phyloP scores from a whole-genome alignment of 495 filamentous ascomycete species.

The Massariosphaeria phaeospora region DNA sequence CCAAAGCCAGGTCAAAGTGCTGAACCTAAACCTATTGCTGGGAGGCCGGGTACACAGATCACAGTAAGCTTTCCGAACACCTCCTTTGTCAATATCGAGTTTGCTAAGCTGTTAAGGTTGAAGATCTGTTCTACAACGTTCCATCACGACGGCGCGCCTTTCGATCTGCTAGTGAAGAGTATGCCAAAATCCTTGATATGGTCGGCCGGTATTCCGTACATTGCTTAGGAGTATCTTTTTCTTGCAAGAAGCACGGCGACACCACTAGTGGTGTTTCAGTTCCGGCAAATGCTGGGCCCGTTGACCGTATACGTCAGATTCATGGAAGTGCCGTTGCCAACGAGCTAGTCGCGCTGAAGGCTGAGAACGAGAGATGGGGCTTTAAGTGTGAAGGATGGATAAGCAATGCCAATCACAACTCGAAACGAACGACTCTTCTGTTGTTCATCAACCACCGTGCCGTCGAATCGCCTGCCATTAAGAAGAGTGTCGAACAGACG shows the following conservation, averaged over 20 bases:
- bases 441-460: slow-evolving; percentile 97
- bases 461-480: slow-evolving; percentile 88
- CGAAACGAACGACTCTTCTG: slow-evolving; percentile 83
- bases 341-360: slow-evolving; percentile 74
- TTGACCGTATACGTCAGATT: slow-evolving; percentile 85
- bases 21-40: slow-evolving; percentile 83
- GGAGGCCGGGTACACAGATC: slow-evolving; percentile 92
- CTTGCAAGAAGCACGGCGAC: slow-evolving; percentile 94
- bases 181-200: slow-evolving; percentile 94
- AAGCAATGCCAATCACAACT: slow-evolving; percentile 93
- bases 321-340: slow-evolving; percentile 83
- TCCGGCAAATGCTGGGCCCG: slow-evolving; percentile 59
- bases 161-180: slow-evolving; percentile 88
- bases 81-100: neutral
- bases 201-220: slow-evolving; percentile 95
- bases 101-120: slow-evolving; percentile 52
- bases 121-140: slow-evolving; percentile 96
- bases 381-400: slow-evolving; percentile 77
- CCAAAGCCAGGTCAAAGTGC: slow-evolving; percentile 87
- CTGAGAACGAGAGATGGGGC: slow-evolving; percentile 69
- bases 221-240: slow-evolving; percentile 83
- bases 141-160: slow-evolving; percentile 86
- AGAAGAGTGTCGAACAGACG: slow-evolving; percentile 84
- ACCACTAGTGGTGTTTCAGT: slow-evolving; percentile 75
- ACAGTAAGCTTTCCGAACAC: slow-evolving; percentile 50